Evolutionary conservation across 108 stramenopile genomes (phyloP).

Genomic region (Thalassiosira profunda): DNA sequence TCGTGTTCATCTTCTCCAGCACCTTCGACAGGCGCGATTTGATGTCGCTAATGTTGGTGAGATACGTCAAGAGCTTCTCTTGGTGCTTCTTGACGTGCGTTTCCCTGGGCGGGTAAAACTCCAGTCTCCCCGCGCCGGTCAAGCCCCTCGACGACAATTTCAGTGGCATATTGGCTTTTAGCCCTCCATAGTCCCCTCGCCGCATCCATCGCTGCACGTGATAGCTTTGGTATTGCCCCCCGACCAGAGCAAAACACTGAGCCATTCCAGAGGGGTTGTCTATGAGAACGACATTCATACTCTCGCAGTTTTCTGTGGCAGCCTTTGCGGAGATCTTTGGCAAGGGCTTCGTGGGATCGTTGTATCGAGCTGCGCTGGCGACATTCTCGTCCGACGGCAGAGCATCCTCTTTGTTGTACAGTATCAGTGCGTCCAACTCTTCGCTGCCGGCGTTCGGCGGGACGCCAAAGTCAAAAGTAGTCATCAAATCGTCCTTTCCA

Average conservation of each 20-base stretch:
- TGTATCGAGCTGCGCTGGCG: constrained; percentile 5
- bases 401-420: constrained; percentile 16
- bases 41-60: no score
- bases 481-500: constrained; percentile 29
- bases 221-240: constrained; percentile 42
- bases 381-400: constrained; percentile 14
- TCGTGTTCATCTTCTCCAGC: no score
- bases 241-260: constrained; percentile 41
- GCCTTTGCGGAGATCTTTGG: constrained; percentile 22
- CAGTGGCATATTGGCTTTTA: constrained; percentile 29
- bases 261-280: constrained; percentile 19
- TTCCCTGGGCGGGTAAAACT: no score
- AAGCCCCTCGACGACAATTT: constrained; percentile 22
- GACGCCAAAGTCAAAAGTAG: constrained; percentile 42
- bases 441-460: constrained; percentile 11
- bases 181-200: constrained; percentile 1
- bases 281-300: constrained; percentile 45
- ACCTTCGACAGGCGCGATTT: no score
- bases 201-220: constrained; percentile 51
- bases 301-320: constrained; percentile 51
- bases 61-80: no score
- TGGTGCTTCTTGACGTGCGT: no score
- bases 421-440: constrained; percentile 18
- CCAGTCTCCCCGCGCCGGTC: no score
- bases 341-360: constrained; percentile 8